Base-by-base conservation (phyloP, 1,284 basidiomycete genomes). In the Hymenochaete sp. region DNA sequence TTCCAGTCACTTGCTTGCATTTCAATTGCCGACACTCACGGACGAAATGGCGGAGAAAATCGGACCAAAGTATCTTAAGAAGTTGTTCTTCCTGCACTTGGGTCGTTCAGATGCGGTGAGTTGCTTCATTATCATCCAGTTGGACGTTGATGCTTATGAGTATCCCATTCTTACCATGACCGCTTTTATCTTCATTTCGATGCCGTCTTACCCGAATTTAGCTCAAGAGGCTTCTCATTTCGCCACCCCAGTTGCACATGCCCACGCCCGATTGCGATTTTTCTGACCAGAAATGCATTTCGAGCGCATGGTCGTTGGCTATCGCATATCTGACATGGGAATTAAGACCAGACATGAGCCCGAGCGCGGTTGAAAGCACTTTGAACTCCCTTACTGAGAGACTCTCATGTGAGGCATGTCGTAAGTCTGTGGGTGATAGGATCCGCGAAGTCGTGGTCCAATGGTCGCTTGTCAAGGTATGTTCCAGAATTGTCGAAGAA, bases 401-500 rank as follows among this genome's bases (percentile, higher is more conserved):
- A 52, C 57, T 82, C 10, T 62, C 66, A 18, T 82, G 79, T 54
- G 72, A 78, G 19, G 66, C 75, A 22, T 88, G 84, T 59, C 73
- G 73, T 52, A 57, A 64, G 43, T 64, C 72, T 2, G 68, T 88
- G 16, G 63, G 70, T 42, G 77, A 82, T 32, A 73, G 84, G 24
- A 73, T 87, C 42, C 79, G 77, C 59, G 72, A 72, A 47, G 67
- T 88, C 33, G 64, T 84, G 35, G 62, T 79, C 16, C 81, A 86
- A 56, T 88, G 84, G 84, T 80, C 84, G 6, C 67, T 78, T 28
- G 79, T 88, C 37, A 87, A 83, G 67, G 83, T 46, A 25, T 25
- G 29, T 33, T 19, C 32, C 6, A n/a, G n/a, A n/a, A n/a, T n/a
- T n/a, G n/a, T n/a, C n/a, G n/a, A n/a, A n/a, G n/a, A n/a, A n/a